Conservation (phyloP, 768 basidiomycete genomes). For the Leccinum sublutescens region DNA sequence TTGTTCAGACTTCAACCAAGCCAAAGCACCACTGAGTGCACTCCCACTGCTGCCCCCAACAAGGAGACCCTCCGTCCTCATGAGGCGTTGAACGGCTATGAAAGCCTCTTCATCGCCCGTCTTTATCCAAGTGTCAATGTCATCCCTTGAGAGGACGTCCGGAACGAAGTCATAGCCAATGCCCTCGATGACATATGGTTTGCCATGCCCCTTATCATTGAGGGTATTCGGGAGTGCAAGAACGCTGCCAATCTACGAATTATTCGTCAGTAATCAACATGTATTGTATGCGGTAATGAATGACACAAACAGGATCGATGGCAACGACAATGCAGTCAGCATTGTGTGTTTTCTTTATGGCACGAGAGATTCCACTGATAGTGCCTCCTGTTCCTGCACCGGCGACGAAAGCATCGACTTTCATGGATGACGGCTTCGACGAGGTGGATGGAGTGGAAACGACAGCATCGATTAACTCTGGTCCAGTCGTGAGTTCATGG, state of each 20-base stretch:
- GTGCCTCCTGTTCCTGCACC: conserved; percentile 97
- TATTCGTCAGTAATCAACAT: conserved; percentile 11
- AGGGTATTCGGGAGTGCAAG: conserved; percentile 70
- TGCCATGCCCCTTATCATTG: conserved; percentile 48
- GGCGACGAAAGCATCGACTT: conserved; percentile 79
- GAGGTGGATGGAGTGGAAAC: conserved; percentile 60
- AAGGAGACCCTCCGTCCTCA: conserved; percentile 83
- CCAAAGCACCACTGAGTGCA: conserved; percentile 71
- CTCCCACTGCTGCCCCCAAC: conserved; percentile 95
- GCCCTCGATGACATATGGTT: conserved; percentile 83
- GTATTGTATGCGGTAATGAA: background rate
- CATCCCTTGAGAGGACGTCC: conserved; percentile 70
- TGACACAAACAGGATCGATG: conserved; percentile 76
- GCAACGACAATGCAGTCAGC: conserved; percentile 73
- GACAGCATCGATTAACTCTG: conserved; percentile 86
- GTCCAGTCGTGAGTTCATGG: conserved; percentile 87
- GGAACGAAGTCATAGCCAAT: conserved; percentile 96
- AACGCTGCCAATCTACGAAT: conserved; percentile 77
- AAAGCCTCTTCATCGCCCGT: conserved; percentile 81
- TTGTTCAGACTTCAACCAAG: conserved; percentile 71
- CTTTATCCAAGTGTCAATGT: conserved; percentile 85
- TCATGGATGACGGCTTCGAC: conserved; percentile 58
- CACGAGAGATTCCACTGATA: conserved; percentile 80
- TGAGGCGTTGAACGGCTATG: conserved; percentile 66
- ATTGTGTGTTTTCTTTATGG: conserved; percentile 79